A percentile compares a stretch with the other conserved stretches of the same genome.
These are phyloP conservation scores for Penicillium aurantiogriseum DNA, from an alignment of 2,329 filamentous ascomycete genomes.

Conservation along the genomic window DNA sequence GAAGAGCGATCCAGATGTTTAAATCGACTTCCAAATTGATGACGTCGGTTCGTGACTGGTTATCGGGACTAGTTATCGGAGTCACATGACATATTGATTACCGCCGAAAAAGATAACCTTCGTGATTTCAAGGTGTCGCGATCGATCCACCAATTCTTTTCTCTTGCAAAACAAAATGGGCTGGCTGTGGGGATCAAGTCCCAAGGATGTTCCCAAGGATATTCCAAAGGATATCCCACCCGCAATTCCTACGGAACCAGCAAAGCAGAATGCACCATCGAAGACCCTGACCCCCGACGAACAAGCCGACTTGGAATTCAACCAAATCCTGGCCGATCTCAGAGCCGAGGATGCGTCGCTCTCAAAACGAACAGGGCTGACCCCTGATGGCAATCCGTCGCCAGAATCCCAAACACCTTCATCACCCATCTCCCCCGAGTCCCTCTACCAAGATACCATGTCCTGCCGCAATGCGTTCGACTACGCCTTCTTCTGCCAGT, in stretches of 20 bases:
- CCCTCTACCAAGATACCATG: conserved; percentile 76
- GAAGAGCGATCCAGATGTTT: background rate
- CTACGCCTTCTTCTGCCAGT: conserved; percentile 89
- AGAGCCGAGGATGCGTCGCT: conserved; percentile 27
- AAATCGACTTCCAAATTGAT: conserved; percentile 2
- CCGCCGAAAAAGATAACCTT: conserved; percentile 7
- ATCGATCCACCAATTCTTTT: conserved; percentile 1
- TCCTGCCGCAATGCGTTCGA: conserved; percentile 90
- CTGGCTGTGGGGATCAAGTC: conserved; percentile 46
- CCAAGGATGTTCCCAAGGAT: conserved; percentile 22
- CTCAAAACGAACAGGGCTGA: conserved; percentile 6
- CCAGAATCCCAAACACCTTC: conserved; percentile 17
- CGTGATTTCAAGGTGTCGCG: background rate
- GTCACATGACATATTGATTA: conserved; percentile 7
- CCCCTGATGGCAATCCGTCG: conserved; percentile 2
- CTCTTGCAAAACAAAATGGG: conserved; percentile 39
- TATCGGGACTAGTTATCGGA: background rate
- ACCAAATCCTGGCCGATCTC: conserved; percentile 52
- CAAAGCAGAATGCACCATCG: conserved; percentile 21
- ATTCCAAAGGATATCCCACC: conserved; percentile 17
- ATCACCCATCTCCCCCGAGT: conserved; percentile 57
- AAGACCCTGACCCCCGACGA: conserved; percentile 44
- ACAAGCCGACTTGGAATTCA: conserved; percentile 55
- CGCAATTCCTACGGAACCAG: conserved; percentile 13
- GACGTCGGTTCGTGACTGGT: conserved; percentile 8